Conservation (phyloP, 169 alveolate species). For the Eimeria acervulina region DNA sequence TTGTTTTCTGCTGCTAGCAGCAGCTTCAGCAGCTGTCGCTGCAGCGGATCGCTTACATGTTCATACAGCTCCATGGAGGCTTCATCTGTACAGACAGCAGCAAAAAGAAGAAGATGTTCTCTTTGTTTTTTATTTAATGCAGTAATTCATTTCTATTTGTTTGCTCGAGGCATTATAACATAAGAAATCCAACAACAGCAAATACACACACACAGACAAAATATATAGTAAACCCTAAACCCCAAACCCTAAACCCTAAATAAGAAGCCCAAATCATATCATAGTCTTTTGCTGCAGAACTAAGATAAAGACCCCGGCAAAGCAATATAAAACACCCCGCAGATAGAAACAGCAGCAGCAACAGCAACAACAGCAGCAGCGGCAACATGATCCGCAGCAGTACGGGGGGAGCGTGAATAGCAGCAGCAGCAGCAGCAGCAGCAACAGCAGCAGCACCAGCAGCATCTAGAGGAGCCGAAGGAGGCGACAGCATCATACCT, state of each 20-base stretch:
- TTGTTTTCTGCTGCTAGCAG: background rate
- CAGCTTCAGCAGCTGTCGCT: background rate
- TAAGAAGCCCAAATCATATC: background rate
- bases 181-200: too few species aligned
- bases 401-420: too few species aligned
- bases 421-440: background rate
- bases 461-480: background rate
- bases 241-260: too few species aligned
- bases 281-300: background rate
- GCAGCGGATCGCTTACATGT: conserved; percentile 3
- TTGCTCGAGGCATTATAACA: too few species aligned
- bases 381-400: too few species aligned
- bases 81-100: background rate
- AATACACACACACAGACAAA: too few species aligned
- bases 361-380: background rate
- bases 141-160: too few species aligned
- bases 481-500: background rate
- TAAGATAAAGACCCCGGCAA: too few species aligned
- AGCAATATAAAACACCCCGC: too few species aligned
- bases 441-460: conserved; percentile 2
- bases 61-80: background rate
- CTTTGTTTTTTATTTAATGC: background rate
- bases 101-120: too few species aligned
- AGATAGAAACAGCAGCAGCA: background rate
- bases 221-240: too few species aligned